Conservation (phyloP, 2,329 filamentous ascomycete genomes). For the Pleurostoma richardsiae region DNA sequence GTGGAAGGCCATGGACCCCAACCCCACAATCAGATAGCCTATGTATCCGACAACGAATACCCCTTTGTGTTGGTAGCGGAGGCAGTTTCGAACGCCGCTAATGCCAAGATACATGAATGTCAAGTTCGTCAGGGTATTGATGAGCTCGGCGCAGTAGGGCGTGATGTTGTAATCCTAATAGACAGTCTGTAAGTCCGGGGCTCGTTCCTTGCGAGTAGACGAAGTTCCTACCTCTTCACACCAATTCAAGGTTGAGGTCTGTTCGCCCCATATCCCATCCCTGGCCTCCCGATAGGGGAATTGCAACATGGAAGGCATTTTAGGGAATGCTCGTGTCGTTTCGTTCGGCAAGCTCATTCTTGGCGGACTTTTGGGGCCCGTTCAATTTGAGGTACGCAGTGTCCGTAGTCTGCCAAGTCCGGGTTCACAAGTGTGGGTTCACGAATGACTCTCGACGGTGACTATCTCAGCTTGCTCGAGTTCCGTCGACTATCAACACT, state of each 20-base stretch:
- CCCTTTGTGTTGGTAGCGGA: constrained; percentile 64
- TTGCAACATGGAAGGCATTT: constrained; percentile 12
- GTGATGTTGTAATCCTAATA: constrained; percentile 29
- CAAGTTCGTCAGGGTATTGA: constrained; percentile 71
- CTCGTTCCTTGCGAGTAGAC: neutral
- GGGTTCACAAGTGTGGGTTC: neutral
- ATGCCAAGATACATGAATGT: constrained; percentile 75
- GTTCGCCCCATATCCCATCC: constrained; percentile 28
- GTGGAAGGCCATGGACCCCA: constrained; percentile 54
- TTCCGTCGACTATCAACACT: too few species aligned
- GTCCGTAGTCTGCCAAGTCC: too few species aligned
- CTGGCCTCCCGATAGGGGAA: constrained; percentile 28
- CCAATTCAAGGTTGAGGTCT: constrained; percentile 32
- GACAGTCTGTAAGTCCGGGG: neutral
- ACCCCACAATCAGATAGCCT: constrained; percentile 48
- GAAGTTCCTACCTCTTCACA: constrained; percentile 26
- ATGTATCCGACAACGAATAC: constrained; percentile 66
- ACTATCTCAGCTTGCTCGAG: too few species aligned
- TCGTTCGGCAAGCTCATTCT: too few species aligned
- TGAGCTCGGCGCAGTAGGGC: constrained; percentile 27
- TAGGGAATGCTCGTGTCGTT: neutral
- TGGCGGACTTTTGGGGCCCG: too few species aligned
- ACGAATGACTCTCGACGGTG: neutral
- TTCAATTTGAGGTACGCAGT: too few species aligned
- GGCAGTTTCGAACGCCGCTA: constrained; percentile 70